Evolutionary conservation across 352 stramenopile genomes (phyloP), one percentile per base, ranked within the genome.

Genomic region (Pythium dissotocum): DNA sequence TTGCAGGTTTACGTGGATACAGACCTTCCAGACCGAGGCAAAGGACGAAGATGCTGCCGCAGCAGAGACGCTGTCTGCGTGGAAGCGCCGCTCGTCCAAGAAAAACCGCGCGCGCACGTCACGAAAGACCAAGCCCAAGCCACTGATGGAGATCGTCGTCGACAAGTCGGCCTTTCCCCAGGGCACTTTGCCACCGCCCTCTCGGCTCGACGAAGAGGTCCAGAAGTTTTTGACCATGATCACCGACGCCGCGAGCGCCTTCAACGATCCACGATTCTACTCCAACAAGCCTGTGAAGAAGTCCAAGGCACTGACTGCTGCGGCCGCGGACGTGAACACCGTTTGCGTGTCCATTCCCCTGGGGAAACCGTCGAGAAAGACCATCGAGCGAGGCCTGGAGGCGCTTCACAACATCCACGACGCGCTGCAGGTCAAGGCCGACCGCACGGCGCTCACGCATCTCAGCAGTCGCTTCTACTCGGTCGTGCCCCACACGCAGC

Each of bases 381-480:
- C 79, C 12, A 70, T 71, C n/a, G 28, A 48, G 13, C 30, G 88
- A 76, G 83, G 83, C 54, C 88, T 88, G 57, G 79, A 89, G 38
- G 83, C 81, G 30, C 70, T 91, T 52, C 71, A 89, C 46, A 69
- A 83, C 38, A 83, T 91, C 42, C 80, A 85, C 59, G 75, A 88
- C 58, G 79, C 81, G n/a, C 64, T 91, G 8, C 69, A 69, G 42
- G 71, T 78, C 40, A 62, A 77, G 21, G 69, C 81, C 38, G 77
- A 74, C 30, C 77, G 74, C 26, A 74, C 71, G 10, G 58, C 61
- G 9, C 63, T 91, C 32, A 70, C 73, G 38, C 71, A 80, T 42
- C 60, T 91, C 9, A 91, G 83, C 61, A 88, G 72, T 48, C 80
- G 80, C 32, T 91, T 90, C 40, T 91, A 86, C 72, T 86, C 83